Evolutionary conservation across 495 filamentous ascomycete species (phyloP), one percentile per base, ranked within the genome.

Genomic region (Annulohypoxylon bovei): DNA sequence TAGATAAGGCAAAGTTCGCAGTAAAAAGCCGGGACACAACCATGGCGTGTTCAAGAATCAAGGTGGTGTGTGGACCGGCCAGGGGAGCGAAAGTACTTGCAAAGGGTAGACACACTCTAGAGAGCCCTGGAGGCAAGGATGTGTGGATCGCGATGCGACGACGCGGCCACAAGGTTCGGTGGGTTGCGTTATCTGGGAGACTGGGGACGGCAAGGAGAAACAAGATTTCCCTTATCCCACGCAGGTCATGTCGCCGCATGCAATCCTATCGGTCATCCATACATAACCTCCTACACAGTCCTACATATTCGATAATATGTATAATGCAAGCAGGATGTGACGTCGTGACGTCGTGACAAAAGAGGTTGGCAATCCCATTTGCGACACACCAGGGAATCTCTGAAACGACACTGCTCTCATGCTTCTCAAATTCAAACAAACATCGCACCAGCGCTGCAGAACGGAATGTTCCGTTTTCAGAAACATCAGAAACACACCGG

Each of bases 141-240:
- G 28, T 27, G 68, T 54, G 57, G 57, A 71, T 32, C 53, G 60
- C 27, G 62, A 71, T 71, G 54, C 63, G 58, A 70, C 62, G 68
- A 70, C 62, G 68, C 68, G 49, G 62, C 65, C 68, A 62, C 49
- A 70, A 65, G 58, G 58, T 56, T 66, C 62, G 68, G 68, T 53
- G 39, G 39, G 49, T 70, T 65, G 68, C 68, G 56, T 70, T 65
- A 65, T 62, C 68, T 62, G 20, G 44, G 44, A 47, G 44, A 28
- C 28, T 35, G 32, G 32, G 32, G 11, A 20, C 4, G 37, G 22
- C 5, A 27, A 57, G 28, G n/a, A 65, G 62, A 67, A 71, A 71
- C 63, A 71, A 71, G 63, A 71, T 67, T 71, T 67, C 42, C 40
- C 52, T 44, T 70, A 49, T 18, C 39, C 39, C 39, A 42, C 39